Base-by-base conservation (phyloP, 2,329 filamentous ascomycete genomes). In the Botrytis tulipae region DNA sequence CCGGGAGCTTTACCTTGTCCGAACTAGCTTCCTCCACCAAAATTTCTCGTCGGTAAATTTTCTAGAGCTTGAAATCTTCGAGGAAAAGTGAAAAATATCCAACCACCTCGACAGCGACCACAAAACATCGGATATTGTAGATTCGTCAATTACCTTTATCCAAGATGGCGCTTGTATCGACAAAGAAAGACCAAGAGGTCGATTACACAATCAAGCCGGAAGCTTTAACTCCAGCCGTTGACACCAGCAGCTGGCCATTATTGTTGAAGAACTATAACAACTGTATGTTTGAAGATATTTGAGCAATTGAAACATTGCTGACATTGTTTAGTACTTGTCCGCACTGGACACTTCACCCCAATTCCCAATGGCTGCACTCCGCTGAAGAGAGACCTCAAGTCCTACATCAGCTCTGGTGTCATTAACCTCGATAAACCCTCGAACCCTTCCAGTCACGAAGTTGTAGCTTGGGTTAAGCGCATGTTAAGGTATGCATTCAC, bases 341-440 rank as follows among this genome's bases (percentile, higher is more conserved):
- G 95, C 82, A 98, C 95, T 78, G 94, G 93, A 76, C 95, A 99
- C 85, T 99, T 97, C 85, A 98, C 95, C 48, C 96, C 96, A 73
- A 98, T 98, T 80, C 94, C 95, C 78, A 92, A 93, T 83, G 96
- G 96, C 82, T 97, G 93, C 86, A 91, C 93, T 76, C 96, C 96
- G 73, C 86, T 97, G 82, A 95, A 94, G 85, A 93, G 96, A 84
- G 95, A 98, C 83, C 89, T 99, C 82, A 98, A 98, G 88, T 94
- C 93, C 77, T 99, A 98, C 86, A 91, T 99, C 83, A 95, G 93
- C 83, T 97, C 94, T 77, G 96, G 96, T 85, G 95, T 99, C 74
- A 98, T 99, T 85, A 99, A 99, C 86, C 91, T 98, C 79, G 93
- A 97, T 86, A 97, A 97, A 87, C 96, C 95, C 73, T 97, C 95